Evolutionary conservation across 306 rosid species (phyloP).

Genomic region (Pyrus pyrifolia): DNA sequence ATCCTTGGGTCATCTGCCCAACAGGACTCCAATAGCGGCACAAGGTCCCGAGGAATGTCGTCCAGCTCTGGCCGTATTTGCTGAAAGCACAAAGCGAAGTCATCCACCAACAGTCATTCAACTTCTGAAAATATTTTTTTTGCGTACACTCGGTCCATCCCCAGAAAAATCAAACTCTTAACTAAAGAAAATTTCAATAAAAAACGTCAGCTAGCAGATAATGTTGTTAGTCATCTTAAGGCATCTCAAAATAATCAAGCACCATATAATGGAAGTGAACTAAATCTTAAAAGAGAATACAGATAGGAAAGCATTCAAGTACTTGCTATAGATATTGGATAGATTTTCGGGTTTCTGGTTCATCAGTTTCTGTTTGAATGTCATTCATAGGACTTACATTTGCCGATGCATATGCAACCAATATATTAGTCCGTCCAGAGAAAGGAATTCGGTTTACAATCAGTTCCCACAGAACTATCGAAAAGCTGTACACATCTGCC

Average conservation of each 20-base stretch:
- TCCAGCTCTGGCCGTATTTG: slow-evolving; percentile 31
- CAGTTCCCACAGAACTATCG: slow-evolving; percentile 51
- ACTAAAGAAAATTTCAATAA: not conserved
- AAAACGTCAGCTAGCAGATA: not conserved
- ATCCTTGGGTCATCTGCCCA: slow-evolving; percentile 50
- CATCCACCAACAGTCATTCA: not conserved
- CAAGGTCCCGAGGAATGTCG: slow-evolving; percentile 30
- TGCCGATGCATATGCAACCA: slow-evolving; percentile 63
- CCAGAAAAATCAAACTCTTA: not conserved
- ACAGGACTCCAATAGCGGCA: slow-evolving; percentile 49
- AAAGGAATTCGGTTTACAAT: slow-evolving; percentile 52
- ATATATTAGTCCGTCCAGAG: slow-evolving; percentile 28
- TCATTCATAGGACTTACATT: slow-evolving; percentile 24
- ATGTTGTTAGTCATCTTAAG: not conserved
- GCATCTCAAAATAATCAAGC: not conserved
- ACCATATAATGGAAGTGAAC: not conserved
- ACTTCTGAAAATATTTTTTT: not conserved
- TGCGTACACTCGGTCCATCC: not conserved
- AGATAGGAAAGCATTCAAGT: not conserved
- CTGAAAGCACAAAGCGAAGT: not conserved
- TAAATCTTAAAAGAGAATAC: not conserved
- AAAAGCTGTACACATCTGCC: slow-evolving; percentile 62
- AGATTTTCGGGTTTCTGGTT: not conserved
- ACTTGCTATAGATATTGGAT: not conserved
- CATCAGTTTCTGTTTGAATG: not conserved